Base-by-base conservation (phyloP, 495 filamentous ascomycete genomes). In the Aspergillus affinis region DNA sequence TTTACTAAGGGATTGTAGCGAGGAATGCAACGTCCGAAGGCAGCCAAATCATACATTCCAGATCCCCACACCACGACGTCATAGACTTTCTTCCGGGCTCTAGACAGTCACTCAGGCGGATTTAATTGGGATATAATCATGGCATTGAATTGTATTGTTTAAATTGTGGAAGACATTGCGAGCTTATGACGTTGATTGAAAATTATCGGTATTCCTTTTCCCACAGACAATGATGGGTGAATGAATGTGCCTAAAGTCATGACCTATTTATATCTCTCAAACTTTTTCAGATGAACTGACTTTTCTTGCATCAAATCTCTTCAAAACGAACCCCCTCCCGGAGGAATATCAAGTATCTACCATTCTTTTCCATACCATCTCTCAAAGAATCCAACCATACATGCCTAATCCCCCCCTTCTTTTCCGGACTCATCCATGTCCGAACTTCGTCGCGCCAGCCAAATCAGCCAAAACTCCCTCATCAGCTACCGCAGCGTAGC, bases 401-500 rank as follows among this genome's bases (percentile, higher is more conserved):
- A 53, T n/a, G 13, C 19, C 26, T n/a, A 10, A n/a, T 3, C 23
- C 51, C 10, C 18, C 23, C 51, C 13, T 18, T n/a, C 23, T 8
- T 0, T 15, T 19, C 51, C 27, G 10, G 36, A 41, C 36, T 15
- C 36, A 41, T 15, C 36, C 55, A 57, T 57, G 55, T 49, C 21
- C 47, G 47, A 15, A 19, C 26, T 20, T 15, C 55, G 55, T 20
- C 55, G 45, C n/a, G 26, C 17, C 13, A 57, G 55, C 9, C 15
- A n/a, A 6, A 50, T 36, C 12, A 59, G 57, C 49, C 57, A 52
- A 18, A 47, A 15, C 48, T 59, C 57, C 20, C 47, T 59, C 30
- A 59, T 59, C 57, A 59, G 57, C 49, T 59, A 59, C 49, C 29
- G 36, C 13, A 59, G 57, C 36, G 57, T 59, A 15, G 57, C 51